Evolutionary conservation across 306 rosid species (phyloP).

Genomic region (Lotus japonicus): DNA sequence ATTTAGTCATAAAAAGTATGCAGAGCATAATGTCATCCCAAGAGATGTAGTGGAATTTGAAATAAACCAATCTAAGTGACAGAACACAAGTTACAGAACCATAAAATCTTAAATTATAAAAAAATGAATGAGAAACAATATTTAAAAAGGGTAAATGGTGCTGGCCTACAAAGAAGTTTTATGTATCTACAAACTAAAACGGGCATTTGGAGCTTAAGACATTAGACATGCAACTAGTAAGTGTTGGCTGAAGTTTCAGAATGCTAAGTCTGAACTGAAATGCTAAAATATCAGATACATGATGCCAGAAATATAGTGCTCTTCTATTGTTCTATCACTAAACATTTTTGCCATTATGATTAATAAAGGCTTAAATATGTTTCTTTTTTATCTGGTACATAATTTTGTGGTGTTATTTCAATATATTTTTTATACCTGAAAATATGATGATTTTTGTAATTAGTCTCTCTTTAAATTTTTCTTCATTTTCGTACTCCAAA

Average conservation of each 20-base stretch:
- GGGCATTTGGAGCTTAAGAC: not conserved
- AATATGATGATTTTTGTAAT: too few species aligned
- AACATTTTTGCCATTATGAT: too few species aligned
- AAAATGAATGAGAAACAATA: not conserved
- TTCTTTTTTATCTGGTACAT: too few species aligned
- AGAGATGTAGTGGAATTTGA: not conserved
- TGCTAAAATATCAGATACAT: not conserved
- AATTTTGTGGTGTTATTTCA: too few species aligned
- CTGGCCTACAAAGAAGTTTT: not conserved
- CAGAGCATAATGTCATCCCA: not conserved
- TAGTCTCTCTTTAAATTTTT: too few species aligned
- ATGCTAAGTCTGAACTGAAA: not conserved
- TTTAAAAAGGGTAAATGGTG: not conserved
- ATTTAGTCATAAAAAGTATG: not conserved
- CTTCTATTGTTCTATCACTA: too few species aligned
- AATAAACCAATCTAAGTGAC: not conserved
- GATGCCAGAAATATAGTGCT: not conserved
- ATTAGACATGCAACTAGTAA: not conserved
- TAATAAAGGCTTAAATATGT: too few species aligned
- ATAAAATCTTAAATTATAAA: not conserved
- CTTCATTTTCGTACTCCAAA: too few species aligned
- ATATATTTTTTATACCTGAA: too few species aligned
- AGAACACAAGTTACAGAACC: not conserved
- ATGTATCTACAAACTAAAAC: not conserved
- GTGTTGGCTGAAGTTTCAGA: not conserved